Evolutionary conservation across 2,329 filamentous ascomycete genomes (phyloP).

Genomic region (Calycina marina): DNA sequence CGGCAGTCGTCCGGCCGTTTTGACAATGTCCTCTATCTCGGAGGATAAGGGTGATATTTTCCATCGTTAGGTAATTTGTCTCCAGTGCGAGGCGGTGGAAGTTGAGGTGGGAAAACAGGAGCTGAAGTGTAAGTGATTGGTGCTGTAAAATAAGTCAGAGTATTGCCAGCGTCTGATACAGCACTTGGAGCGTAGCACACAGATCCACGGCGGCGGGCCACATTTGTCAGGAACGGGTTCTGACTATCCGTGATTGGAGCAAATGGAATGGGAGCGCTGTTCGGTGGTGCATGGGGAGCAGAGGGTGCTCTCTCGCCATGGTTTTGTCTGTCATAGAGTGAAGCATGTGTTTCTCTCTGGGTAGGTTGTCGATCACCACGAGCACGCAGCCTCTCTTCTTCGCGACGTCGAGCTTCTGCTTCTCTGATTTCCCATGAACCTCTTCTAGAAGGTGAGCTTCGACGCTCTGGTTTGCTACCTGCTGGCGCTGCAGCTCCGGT

Average conservation of each 20-base stretch:
- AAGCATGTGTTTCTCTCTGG: conserved; percentile 1
- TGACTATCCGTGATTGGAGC: conserved; percentile 3
- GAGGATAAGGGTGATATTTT: conserved; percentile 15
- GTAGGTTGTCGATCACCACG: conserved; percentile 1
- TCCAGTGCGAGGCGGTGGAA: conserved; percentile 2
- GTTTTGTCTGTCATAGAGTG: conserved; percentile 1
- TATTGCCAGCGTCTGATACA: neutral
- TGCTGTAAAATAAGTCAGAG: conserved; percentile 5
- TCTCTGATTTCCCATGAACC: neutral
- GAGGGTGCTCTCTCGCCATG: conserved; percentile 1
- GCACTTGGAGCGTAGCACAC: conserved; percentile 2
- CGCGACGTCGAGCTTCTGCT: neutral
- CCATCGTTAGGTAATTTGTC: conserved; percentile 13
- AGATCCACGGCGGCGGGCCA: neutral
- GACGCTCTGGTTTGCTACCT: conserved; percentile 1
- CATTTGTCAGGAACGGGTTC: too few relatives aligned
- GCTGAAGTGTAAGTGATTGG: conserved; percentile 5
- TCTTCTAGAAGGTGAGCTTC: conserved; percentile 2
- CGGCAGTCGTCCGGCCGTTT: too few relatives aligned
- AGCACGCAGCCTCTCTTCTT: conserved; percentile 1
- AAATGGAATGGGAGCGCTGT: conserved; percentile 13
- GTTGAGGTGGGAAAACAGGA: conserved; percentile 1
- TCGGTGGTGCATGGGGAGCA: conserved; percentile 9
- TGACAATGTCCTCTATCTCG: too few relatives aligned
- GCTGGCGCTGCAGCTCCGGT: neutral